These are phyloP conservation scores for Malassezia equina DNA, from an alignment of 1,284 basidiomycete genomes.

Conservation along the genomic window DNA sequence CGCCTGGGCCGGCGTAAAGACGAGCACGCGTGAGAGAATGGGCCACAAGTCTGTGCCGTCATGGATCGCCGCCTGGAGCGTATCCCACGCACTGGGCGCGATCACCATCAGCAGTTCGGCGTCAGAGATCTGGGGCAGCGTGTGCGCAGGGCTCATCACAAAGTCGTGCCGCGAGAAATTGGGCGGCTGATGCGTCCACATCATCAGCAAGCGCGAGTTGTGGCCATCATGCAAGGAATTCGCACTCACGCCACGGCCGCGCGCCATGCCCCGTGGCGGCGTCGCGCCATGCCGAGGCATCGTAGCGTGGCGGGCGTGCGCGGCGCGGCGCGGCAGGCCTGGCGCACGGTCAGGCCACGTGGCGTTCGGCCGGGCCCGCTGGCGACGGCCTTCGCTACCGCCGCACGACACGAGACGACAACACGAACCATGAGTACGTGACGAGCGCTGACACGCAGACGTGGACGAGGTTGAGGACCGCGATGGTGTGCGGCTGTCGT, in stretches of 20 bases:
- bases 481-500: conserved; percentile 56
- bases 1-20: conserved; percentile 32
- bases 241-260: not conserved
- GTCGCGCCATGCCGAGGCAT: not conserved
- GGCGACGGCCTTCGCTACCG: conserved; percentile 1
- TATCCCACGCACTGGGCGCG: not conserved
- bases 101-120: conserved; percentile 36
- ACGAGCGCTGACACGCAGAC: conserved; percentile 12
- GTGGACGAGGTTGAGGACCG: conserved; percentile 49
- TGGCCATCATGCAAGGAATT: not conserved
- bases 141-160: conserved; percentile 39
- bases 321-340: not conserved
- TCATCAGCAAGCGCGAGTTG: conserved; percentile 12
- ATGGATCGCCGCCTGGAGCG: not conserved
- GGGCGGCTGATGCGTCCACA: conserved; percentile 45
- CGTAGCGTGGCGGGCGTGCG: not conserved
- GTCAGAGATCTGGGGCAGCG: conserved; percentile 30
- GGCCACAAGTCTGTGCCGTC: not conserved
- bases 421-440: conserved; percentile 12
- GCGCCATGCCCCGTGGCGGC: not conserved
- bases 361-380: conserved; percentile 10
- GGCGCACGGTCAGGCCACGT: conserved; percentile 2
- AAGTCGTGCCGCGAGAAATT: conserved; percentile 41
- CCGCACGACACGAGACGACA: not conserved
- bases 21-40: conserved; percentile 16